A percentile compares a stretch with the other conserved stretches of the same genome.
These are phyloP conservation scores for Citeromyces siamensis DNA, from an alignment of 1,139 yeast species.

Conservation along the genomic window DNA sequence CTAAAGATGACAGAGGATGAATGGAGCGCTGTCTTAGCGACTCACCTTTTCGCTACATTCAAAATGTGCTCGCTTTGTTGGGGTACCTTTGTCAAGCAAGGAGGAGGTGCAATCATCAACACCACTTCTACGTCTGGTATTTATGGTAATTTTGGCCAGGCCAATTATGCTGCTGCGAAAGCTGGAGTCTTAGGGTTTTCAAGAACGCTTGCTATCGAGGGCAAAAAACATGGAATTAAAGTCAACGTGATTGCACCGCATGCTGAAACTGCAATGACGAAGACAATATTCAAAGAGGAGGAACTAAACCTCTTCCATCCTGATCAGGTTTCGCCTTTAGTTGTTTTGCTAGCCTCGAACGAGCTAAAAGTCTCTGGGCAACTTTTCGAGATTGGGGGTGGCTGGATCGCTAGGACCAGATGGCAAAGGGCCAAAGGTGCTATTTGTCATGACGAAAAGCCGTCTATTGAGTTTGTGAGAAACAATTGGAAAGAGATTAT, in stretches of 20 bases:
- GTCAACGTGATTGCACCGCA: constrained; percentile 91
- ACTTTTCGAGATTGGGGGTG: constrained; percentile 70
- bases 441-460: constrained; percentile 40
- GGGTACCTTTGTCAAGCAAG: constrained; percentile 76
- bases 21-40: constrained; percentile 74
- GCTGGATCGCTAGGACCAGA: constrained; percentile 92
- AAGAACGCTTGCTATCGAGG: constrained; percentile 82
- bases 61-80: constrained; percentile 83
- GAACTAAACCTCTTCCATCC: constrained; percentile 83
- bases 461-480: constrained; percentile 59
- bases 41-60: constrained; percentile 77
- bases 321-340: constrained; percentile 81
- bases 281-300: constrained; percentile 63
- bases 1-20: constrained; percentile 73
- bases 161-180: constrained; percentile 92
- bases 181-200: constrained; percentile 81
- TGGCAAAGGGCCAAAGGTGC: constrained; percentile 92
- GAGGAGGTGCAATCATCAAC: constrained; percentile 74
- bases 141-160: constrained; percentile 96
- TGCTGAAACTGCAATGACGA: constrained; percentile 97
- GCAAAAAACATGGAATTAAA: constrained; percentile 62
- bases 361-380: constrained; percentile 54
- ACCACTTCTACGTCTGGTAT: constrained; percentile 94
- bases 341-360: constrained; percentile 66
- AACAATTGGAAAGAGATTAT: constrained; percentile 55